A percentile compares a stretch with the other conserved stretches of the same genome.
Evolutionary conservation across 345 rosid genomes (phyloP).

Genomic region (Pugionium dolabratum): DNA sequence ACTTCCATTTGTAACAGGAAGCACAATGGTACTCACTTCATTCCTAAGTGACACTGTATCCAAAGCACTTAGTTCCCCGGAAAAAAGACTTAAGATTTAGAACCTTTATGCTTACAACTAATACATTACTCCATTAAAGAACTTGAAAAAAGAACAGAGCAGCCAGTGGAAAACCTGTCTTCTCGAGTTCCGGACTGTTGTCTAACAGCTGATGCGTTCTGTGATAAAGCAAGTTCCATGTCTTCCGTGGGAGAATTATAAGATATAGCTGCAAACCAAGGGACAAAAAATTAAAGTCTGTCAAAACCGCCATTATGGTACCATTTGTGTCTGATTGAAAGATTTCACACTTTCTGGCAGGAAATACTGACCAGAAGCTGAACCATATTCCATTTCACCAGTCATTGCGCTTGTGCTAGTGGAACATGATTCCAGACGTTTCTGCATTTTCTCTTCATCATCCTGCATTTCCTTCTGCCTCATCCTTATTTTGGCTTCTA

Average conservation of each 20-base stretch:
- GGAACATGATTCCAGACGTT: conserved; percentile 67
- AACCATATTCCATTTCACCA: conserved; percentile 56
- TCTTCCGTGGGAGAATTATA: conserved; percentile 49
- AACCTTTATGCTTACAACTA: neutral
- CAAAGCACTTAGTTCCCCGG: neutral
- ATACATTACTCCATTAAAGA: conserved; percentile 7
- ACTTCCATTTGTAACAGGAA: conserved; percentile 1
- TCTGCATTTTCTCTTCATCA: conserved; percentile 84
- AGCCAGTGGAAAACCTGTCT: conserved; percentile 54
- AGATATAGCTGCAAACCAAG: conserved; percentile 52
- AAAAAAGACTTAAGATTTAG: neutral
- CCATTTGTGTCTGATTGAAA: neutral
- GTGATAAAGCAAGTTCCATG: conserved; percentile 54
- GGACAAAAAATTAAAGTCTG: conserved; percentile 11
- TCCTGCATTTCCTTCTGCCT: conserved; percentile 85
- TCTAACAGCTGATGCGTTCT: conserved; percentile 46
- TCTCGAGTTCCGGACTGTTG: conserved; percentile 48
- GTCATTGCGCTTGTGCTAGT: conserved; percentile 53
- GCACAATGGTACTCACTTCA: conserved; percentile 3
- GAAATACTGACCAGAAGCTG: conserved; percentile 52
- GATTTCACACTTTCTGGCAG: conserved; percentile 7
- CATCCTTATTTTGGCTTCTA: conserved; percentile 94
- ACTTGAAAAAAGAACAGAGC: neutral
- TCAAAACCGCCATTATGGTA: neutral
- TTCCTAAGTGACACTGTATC: conserved; percentile 16